Base-by-base conservation (phyloP, 2,329 filamentous ascomycete species). In the Penicillium occitanis region DNA sequence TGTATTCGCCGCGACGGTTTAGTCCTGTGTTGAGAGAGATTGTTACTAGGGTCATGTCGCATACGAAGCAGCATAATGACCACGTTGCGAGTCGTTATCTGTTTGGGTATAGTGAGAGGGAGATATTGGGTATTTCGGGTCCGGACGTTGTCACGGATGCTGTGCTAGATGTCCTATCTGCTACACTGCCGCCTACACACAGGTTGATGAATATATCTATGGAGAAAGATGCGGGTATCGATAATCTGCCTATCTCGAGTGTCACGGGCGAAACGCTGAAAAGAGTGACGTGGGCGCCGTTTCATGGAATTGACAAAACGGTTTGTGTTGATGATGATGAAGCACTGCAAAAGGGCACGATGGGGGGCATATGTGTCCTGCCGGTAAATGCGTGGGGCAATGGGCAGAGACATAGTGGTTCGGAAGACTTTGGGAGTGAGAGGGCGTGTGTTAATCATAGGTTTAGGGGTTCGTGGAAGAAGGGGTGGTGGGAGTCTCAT, bases 351-450 rank as follows among this genome's bases (percentile, higher is more conserved):
- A 68, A 91, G 1, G 83, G 88, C 22, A 86, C 86, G 8, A 87
- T 92, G 72, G 91, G 91, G 30, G 91, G 92, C 3, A 87, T 96
- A 68, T 97, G 96, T 90, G 88, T 96, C 6, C 79, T 98, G 55
- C 94, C 94, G 0, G 80, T 97, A 44, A 97, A 97, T 74, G 73
- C 70, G 1, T 78, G 76, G 76, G 76, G 73, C 0, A 77, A 77
- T 67, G 76, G 76, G 14, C 76, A 77, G 66, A 69, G 76, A 42
- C 75, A 77, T 61, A 75, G 73, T 55, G 72, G 72, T 3, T 66
- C 75, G 0, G 72, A 75, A 65, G 62, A 46, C 0, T 77, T 76
- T 53, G 19, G 48, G 1, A 74, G 71, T 44, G n/a, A 51, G 1
- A 68, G 75, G 33, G 75, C 75, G 3, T 77, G 75, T 64, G 65